Conservation (phyloP, 805 yeast species). For the Metschnikowia similis region DNA sequence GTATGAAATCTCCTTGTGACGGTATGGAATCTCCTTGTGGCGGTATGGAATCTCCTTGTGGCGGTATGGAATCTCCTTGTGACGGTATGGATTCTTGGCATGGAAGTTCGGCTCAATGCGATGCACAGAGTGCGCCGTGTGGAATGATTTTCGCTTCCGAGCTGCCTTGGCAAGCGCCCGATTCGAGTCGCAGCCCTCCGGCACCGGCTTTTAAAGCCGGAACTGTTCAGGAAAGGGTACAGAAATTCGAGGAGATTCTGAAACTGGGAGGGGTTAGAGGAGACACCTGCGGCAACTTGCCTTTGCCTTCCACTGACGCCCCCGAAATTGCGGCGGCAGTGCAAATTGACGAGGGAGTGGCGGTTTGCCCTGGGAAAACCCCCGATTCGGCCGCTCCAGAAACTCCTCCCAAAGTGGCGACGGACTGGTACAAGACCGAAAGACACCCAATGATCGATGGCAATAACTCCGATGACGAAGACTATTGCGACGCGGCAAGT, state of each 20-base stretch:
- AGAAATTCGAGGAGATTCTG: background rate
- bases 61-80: too few species aligned
- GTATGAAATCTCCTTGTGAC: background rate
- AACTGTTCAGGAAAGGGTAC: background rate
- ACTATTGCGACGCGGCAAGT: background rate
- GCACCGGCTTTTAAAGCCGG: background rate
- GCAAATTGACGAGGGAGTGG: background rate
- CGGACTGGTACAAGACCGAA: background rate
- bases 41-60: too few species aligned
- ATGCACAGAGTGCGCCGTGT: too few species aligned
- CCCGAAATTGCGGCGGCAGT: background rate
- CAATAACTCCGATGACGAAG: slow-evolving; percentile 1
- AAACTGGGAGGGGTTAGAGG: background rate
- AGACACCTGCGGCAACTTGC: background rate
- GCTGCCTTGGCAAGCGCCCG: background rate
- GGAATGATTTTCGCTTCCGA: background rate
- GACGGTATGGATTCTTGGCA: too few species aligned
- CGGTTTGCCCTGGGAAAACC: background rate
- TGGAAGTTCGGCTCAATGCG: too few species aligned
- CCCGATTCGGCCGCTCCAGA: background rate
- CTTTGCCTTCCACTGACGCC: background rate
- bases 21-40: too few species aligned
- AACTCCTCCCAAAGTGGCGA: background rate
- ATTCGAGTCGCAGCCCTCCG: background rate
- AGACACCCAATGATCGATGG: background rate